Conservation (phyloP, 2,329 filamentous ascomycete genomes). For the Paecilomyces sp. region DNA sequence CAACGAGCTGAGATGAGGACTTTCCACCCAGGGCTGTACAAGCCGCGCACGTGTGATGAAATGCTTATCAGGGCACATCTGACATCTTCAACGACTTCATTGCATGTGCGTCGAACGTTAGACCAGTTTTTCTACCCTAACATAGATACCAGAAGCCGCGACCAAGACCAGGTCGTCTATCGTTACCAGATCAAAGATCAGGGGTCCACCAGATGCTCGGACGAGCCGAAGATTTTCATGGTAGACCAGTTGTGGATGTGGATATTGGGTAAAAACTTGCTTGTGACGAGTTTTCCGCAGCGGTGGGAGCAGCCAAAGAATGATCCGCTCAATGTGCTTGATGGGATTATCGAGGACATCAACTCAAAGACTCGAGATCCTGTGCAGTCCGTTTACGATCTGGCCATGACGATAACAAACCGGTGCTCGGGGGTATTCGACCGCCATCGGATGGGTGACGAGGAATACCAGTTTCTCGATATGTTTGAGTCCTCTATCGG, state of each 20-base stretch:
- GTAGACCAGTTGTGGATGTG: constrained; percentile 64
- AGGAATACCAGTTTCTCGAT: constrained; percentile 58
- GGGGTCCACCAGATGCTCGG: constrained; percentile 20
- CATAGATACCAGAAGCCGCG: constrained; percentile 49
- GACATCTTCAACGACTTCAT: constrained; percentile 26
- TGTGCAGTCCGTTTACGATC: constrained; percentile 54
- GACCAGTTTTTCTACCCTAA: constrained; percentile 63
- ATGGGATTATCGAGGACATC: constrained; percentile 55
- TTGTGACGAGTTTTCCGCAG: constrained; percentile 42
- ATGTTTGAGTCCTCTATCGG: constrained; percentile 63
- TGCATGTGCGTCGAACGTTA: constrained; percentile 55
- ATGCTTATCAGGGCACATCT: constrained; percentile 31
- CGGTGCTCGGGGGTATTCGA: constrained; percentile 57
- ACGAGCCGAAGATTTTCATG: constrained; percentile 57
- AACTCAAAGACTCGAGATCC: constrained; percentile 57
- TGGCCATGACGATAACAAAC: constrained; percentile 55
- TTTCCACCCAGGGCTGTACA: constrained; percentile 18
- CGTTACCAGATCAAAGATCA: constrained; percentile 45
- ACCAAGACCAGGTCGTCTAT: constrained; percentile 59
- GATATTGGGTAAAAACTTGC: constrained; percentile 51
- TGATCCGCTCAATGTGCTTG: constrained; percentile 57
- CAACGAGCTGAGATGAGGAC: constrained; percentile 23
- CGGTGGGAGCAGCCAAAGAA: constrained; percentile 49
- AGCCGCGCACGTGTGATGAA: constrained; percentile 23
- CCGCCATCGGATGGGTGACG: constrained; percentile 50